A percentile compares a stretch with the other conserved stretches of the same genome.
These are phyloP conservation scores for Daldinia eschscholtzii DNA, from an alignment of 2,329 filamentous ascomycete species.

Conservation along the genomic window DNA sequence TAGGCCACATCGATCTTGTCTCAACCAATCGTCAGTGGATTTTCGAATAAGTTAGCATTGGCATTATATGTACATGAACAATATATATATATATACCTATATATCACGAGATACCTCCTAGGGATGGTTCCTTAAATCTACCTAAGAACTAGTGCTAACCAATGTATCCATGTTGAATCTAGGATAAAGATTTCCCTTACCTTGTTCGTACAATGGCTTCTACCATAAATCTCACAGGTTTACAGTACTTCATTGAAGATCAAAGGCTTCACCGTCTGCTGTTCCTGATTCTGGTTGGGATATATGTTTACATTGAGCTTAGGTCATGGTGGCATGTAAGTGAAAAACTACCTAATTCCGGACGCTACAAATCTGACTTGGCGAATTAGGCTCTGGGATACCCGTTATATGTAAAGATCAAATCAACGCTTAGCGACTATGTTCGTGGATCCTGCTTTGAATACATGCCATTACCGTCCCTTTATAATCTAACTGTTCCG, in stretches of 20 bases:
- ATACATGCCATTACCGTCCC: background rate
- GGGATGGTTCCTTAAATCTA: background rate
- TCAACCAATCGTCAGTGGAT: too few relatives aligned
- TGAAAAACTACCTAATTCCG: background rate
- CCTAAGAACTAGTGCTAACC: background rate
- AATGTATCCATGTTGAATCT: background rate
- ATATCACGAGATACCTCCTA: background rate
- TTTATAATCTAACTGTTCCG: background rate
- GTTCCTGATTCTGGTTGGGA: background rate
- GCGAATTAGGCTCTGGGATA: background rate
- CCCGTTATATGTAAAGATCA: background rate
- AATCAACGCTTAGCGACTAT: background rate
- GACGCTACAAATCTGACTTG: background rate
- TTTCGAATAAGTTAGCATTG: too few relatives aligned
- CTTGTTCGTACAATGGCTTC: too few relatives aligned
- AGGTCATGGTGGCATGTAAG: background rate
- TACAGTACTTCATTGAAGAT: background rate
- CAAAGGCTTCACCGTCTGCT: background rate
- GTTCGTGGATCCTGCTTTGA: background rate
- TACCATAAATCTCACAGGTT: background rate
- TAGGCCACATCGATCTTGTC: background rate
- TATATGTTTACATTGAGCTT: background rate
- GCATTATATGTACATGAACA: too few relatives aligned
- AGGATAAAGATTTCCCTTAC: too few relatives aligned
- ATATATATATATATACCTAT: background rate